These are phyloP conservation scores for Diplodia mutila DNA, from an alignment of 2,329 filamentous ascomycete genomes.

Conservation along the genomic window DNA sequence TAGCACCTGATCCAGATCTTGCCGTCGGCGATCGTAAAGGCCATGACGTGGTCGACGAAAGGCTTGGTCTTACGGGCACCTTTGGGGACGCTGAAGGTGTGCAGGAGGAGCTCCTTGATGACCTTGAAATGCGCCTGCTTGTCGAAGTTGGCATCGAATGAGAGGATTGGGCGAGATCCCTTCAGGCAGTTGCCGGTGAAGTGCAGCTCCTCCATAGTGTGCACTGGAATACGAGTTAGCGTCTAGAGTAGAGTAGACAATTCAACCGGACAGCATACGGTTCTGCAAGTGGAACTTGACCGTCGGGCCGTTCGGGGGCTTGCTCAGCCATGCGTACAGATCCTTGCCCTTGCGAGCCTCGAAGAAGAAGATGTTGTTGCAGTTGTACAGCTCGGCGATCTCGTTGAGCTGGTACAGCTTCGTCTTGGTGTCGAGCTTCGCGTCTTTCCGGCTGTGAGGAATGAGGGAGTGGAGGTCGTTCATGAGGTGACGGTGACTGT, in stretches of 20 bases:
- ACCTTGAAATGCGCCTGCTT: conserved; percentile 76
- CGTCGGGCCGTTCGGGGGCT: conserved; percentile 81
- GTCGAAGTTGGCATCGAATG: conserved; percentile 88
- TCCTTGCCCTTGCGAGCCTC: conserved; percentile 94
- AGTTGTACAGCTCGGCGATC: conserved; percentile 75
- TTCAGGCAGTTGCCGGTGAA: conserved; percentile 97
- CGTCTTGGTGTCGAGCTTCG: conserved; percentile 95
- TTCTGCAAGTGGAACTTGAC: conserved; percentile 81
- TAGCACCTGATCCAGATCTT: conserved; percentile 97
- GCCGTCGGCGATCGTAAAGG: conserved; percentile 85
- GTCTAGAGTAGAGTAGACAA: background rate
- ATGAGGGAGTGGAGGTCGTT: conserved; percentile 87
- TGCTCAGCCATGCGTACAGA: conserved; percentile 90
- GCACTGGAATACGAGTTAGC: conserved; percentile 56
- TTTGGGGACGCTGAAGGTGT: conserved; percentile 90
- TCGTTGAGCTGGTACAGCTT: conserved; percentile 62
- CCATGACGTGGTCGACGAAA: conserved; percentile 94
- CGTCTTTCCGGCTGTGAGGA: conserved; percentile 90
- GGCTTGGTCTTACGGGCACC: conserved; percentile 89
- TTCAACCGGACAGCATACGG: conserved; percentile 45
- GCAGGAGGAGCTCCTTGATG: conserved; percentile 86
- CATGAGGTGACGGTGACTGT: conserved; percentile 87
- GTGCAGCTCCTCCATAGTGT: conserved; percentile 95
- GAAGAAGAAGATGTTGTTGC: conserved; percentile 93
- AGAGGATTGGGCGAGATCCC: conserved; percentile 86